These are phyloP conservation scores for Conidiobolus coronatus DNA, from an alignment of 371 early-diverging fungal genomes.

Conservation along the genomic window DNA sequence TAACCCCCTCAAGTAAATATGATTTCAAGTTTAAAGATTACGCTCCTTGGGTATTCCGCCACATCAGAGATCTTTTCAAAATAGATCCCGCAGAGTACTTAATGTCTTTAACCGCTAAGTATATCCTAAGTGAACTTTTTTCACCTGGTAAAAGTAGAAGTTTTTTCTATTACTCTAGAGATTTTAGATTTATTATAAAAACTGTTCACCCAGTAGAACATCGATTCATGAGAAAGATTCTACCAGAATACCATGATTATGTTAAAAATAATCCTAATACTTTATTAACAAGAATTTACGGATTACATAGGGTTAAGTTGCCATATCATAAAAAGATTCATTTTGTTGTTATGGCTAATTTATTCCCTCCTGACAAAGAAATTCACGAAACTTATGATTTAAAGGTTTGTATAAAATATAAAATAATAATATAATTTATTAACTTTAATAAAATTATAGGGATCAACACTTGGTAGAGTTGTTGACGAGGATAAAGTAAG, in stretches of 20 bases:
- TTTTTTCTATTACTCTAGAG: slow-evolving; percentile 91
- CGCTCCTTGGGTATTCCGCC: slow-evolving; percentile 90
- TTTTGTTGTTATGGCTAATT: slow-evolving; percentile 96
- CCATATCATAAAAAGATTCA: slow-evolving; percentile 81
- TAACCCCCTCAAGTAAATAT: slow-evolving; percentile 80
- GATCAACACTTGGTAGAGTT: slow-evolving; percentile 71
- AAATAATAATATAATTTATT: not conserved
- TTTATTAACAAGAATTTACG: slow-evolving; percentile 76
- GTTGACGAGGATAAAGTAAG: slow-evolving; percentile 48
- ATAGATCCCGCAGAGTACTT: slow-evolving; percentile 89
- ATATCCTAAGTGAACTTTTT: slow-evolving; percentile 84
- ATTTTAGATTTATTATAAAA: slow-evolving; percentile 94
- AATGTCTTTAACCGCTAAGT: slow-evolving; percentile 83
- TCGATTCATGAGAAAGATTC: slow-evolving; percentile 63
- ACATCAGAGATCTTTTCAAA: slow-evolving; percentile 63
- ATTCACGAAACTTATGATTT: slow-evolving; percentile 89
- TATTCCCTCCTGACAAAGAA: slow-evolving; percentile 86
- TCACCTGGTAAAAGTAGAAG: slow-evolving; percentile 87
- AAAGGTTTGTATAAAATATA: slow-evolving; percentile 33
- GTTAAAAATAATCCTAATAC: slow-evolving; percentile 81
- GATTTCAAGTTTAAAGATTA: slow-evolving; percentile 98
- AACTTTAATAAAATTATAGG: slow-evolving; percentile 10
- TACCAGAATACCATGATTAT: slow-evolving; percentile 70
- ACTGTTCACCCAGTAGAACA: slow-evolving; percentile 89
- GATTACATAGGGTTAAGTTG: slow-evolving; percentile 84